Evolutionary conservation across 257 asterid genomes (phyloP), one percentile per base, ranked within the genome.

Genomic region (Ajuga chamaepitys): DNA sequence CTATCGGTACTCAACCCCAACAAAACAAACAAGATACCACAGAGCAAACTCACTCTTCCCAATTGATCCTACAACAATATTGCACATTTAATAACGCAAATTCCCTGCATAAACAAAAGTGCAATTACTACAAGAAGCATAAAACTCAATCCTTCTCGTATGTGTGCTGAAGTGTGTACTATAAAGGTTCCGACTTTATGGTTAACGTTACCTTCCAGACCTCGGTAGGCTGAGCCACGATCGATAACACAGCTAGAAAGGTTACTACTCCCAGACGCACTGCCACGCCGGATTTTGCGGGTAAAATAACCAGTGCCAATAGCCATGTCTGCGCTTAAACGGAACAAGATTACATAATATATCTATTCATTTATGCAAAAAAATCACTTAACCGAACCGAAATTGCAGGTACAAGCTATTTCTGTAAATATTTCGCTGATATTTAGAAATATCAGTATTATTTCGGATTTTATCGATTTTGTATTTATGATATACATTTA

Each of bases 31-130:
- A 94, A 83, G 84, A 94, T 68, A 56, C 88, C 91, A 45, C 88
- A 85, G 40, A 94, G 88, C 82, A 94, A 77, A 59, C 85, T 45
- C 73, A 88, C 95, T 75, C 97, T 92, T 62, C 97, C 96, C 72
- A 94, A 62, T 80, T 94, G 99, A 74, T 94, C 99, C 99, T 94
- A 80, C 82, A 78, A 82, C 70, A 83, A 79, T 63, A 80, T 82
- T 60, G 66, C 68, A 81, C 69, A 74, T 45, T 64, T 60, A 37
- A 53, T 77, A 80, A 81, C 82, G 78, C 59, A 73, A 22, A 50
- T 68, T 75, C 72, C 85, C 81, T 76, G 82, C 86, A 81, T 80
- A 64, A 76, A 71, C 71, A 70, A 70, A 58, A 35, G 66, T 67
- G 55, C 58, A 47, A 60, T 70, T 60, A 78, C 79, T 47, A 68